Percentiles rank a stretch among this genome's conserved stretches.
Evolutionary conservation across 352 stramenopile species (phyloP).

Genomic region (Albugo candida): DNA sequence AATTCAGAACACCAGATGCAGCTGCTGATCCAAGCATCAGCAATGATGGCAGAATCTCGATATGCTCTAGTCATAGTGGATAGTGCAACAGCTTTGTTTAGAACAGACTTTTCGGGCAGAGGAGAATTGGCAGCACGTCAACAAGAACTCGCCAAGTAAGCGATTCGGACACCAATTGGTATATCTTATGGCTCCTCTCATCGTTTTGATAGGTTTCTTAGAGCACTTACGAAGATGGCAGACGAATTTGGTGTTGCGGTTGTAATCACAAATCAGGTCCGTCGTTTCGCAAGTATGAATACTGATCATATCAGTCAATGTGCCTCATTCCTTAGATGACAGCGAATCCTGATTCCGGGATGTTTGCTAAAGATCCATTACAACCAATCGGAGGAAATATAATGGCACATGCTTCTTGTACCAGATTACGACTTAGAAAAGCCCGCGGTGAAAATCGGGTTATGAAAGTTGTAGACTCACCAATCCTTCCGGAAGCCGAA

Average conservation of each 20-base stretch:
- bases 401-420: slow-evolving; percentile 72
- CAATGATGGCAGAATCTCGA: slow-evolving; percentile 96
- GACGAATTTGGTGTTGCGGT: slow-evolving; percentile 99
- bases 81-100: slow-evolving; percentile 94
- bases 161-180: background rate
- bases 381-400: slow-evolving; percentile 85
- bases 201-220: slow-evolving; percentile 81
- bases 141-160: slow-evolving; percentile 69
- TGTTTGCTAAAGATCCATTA: slow-evolving; percentile 81
- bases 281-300: background rate
- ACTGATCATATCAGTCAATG: background rate
- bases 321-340: slow-evolving; percentile 37
- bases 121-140: slow-evolving; percentile 93
- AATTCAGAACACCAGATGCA: slow-evolving; percentile 99
- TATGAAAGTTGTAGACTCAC: slow-evolving; percentile 93
- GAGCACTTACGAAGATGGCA: slow-evolving; percentile 90
- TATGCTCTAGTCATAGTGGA: slow-evolving; percentile 95
- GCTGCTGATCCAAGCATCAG: slow-evolving; percentile 92
- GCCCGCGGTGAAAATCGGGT: slow-evolving; percentile 96
- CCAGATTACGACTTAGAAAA: slow-evolving; percentile 88
- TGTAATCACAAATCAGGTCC: slow-evolving; percentile 76
- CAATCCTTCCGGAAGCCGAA: slow-evolving; percentile 94
- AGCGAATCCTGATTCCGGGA: slow-evolving; percentile 72
- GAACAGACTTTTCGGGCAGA: slow-evolving; percentile 96
- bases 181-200: background rate